Base-by-base conservation (phyloP, 2,329 filamentous ascomycete genomes). In the Aspergillus fructus region DNA sequence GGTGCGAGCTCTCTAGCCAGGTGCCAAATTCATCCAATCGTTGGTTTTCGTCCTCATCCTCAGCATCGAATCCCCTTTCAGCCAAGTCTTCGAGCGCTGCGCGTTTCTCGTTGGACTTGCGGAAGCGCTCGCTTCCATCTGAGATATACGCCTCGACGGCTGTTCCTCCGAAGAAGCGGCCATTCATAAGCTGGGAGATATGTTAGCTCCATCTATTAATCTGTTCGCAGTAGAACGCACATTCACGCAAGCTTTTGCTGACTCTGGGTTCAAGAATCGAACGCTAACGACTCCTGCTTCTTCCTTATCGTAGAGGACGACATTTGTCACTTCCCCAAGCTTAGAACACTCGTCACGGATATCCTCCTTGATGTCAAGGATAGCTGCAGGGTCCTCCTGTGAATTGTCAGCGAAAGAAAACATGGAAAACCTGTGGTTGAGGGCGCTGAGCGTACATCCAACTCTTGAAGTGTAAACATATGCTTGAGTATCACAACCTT, bases 351-450 rank as follows among this genome's bases (percentile, higher is more conserved):
- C 93, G 50, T 96, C 91, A 46, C 90, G 85, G 55, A 97, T 90
- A 71, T 99, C 94, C 72, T 96, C 89, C 71, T 96, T 96, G 77
- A 97, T 96, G 62, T 97, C 93, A 39, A 96, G 79, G 59, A 96
- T 83, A 1, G 89, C 90, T 0, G 87, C 86, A 2, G 90, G 86
- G 67, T 97, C 93, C 69, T 96, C 90, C 65, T 81, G 53, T 34
- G 45, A 19, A 50, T 12, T 21, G 62, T 74, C 53, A 72, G 64
- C 42, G 23, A 11, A 53, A 17, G 24, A 6, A 37, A 40, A 37
- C 5, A 3, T 46, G 47, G 52, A n/a, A 37, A 37, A 37, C 15
- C 5, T 21, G 3, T 17, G 24, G n/a, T 11, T 19, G 37, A 15
- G 7, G 15, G 19, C 33, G 48, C 47, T 13, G 23, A 6, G 33